phyloP scores from a whole-genome alignment of 305 asterid species.

The Ilex paraguariensis region DNA sequence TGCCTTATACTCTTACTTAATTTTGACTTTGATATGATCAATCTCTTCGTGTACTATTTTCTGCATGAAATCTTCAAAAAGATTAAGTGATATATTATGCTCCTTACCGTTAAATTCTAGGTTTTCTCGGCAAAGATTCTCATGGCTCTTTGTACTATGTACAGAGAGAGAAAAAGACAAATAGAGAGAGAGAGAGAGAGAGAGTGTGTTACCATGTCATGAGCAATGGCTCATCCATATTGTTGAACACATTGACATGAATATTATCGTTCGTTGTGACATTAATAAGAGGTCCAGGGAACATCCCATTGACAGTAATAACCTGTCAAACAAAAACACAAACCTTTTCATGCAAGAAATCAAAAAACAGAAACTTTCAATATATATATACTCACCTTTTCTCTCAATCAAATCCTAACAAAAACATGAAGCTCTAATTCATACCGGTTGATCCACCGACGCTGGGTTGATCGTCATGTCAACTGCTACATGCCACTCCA shows the following conservation, averaged over 20 bases:
- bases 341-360: not conserved
- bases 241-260: conserved; percentile 52
- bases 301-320: conserved; percentile 58
- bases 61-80: too few species aligned
- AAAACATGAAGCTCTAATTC: not conserved
- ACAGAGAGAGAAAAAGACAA: too few species aligned
- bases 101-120: too few species aligned
- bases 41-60: too few species aligned
- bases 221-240: conserved; percentile 46
- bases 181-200: too few species aligned
- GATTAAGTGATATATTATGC: not conserved
- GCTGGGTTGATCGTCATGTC: conserved; percentile 31
- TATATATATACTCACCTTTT: not conserved
- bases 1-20: too few species aligned
- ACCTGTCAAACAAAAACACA: conserved; percentile 25
- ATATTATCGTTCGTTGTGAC: conserved; percentile 52
- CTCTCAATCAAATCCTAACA: not conserved
- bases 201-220: too few species aligned
- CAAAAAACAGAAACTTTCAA: not conserved
- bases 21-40: too few species aligned
- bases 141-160: too few species aligned
- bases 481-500: conserved; percentile 53
- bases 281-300: conserved; percentile 74
- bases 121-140: too few species aligned
- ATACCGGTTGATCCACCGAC: conserved; percentile 47